These are phyloP conservation scores for Dendrobium officinale DNA, from an alignment of 106 monocot genomes.

Conservation along the genomic window DNA sequence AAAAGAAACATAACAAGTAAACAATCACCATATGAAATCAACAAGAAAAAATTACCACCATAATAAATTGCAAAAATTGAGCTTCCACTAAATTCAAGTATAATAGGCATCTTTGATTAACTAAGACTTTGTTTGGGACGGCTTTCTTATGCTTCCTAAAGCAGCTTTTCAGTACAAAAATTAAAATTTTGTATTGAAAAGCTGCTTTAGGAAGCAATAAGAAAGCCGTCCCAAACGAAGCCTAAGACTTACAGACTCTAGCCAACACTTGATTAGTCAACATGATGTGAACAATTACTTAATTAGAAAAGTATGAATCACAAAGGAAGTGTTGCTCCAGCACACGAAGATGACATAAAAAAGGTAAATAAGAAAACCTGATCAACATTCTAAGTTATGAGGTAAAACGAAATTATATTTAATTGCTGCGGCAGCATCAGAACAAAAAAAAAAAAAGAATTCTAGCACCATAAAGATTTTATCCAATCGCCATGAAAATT, in stretches of 20 bases:
- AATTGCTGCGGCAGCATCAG: background rate
- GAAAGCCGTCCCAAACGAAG: too few species aligned
- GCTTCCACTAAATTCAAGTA: background rate
- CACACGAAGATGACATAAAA: background rate
- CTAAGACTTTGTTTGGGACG: too few species aligned
- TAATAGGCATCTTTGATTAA: background rate
- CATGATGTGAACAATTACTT: background rate
- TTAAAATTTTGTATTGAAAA: too few species aligned
- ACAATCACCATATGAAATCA: background rate
- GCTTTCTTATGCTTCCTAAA: too few species aligned
- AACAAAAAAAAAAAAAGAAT: background rate
- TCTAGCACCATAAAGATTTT: background rate
- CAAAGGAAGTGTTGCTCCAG: background rate
- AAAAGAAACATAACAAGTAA: background rate
- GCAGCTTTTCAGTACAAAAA: too few species aligned
- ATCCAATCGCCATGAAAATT: background rate
- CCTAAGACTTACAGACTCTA: background rate
- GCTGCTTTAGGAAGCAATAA: too few species aligned
- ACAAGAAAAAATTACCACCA: background rate
- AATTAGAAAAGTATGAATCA: background rate
- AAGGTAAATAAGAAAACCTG: background rate
- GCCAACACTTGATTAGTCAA: background rate
- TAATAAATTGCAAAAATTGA: background rate
- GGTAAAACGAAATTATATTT: background rate
- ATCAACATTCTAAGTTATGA: background rate